A percentile compares a stretch with the other conserved stretches of the same genome.
Conservation (phyloP, 1,284 basidiomycete genomes). For the Malassezia dermatis region DNA sequence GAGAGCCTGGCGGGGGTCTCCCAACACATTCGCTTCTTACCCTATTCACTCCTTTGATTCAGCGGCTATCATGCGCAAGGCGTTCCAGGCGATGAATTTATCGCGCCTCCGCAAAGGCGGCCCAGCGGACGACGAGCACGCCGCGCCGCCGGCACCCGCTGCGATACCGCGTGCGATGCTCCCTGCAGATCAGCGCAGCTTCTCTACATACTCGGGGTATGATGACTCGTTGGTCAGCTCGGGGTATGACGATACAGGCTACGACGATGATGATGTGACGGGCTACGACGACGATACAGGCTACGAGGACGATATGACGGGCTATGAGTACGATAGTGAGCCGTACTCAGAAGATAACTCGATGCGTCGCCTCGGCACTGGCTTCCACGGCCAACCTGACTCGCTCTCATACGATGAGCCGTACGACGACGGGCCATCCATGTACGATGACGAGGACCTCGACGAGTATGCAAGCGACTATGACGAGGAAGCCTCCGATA, state of each 20-base stretch:
- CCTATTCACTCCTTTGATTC: neutral
- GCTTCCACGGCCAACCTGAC: neutral
- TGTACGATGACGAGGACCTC: neutral
- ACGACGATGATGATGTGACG: neutral
- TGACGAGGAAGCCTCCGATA: slow-evolving; percentile 4
- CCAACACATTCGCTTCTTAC: neutral
- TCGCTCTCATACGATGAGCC: neutral
- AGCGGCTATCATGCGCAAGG: slow-evolving; percentile 11
- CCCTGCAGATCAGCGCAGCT: neutral
- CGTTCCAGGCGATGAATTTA: slow-evolving; percentile 11
- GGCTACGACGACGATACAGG: neutral
- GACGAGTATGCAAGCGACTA: neutral
- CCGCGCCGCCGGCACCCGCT: neutral
- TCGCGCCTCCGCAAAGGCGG: slow-evolving; percentile 1
- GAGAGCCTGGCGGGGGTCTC: neutral
- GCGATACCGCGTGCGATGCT: neutral
- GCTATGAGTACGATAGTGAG: slow-evolving; percentile 1
- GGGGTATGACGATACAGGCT: neutral
- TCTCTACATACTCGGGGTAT: neutral
- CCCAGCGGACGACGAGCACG: neutral
- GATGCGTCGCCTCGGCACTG: neutral
- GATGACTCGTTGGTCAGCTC: neutral
- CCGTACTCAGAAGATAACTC: neutral
- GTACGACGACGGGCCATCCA: neutral
- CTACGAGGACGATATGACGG: neutral